phyloP scores from a whole-genome alignment of 108 stramenopile species.

The Nitzschia inconspicua region DNA sequence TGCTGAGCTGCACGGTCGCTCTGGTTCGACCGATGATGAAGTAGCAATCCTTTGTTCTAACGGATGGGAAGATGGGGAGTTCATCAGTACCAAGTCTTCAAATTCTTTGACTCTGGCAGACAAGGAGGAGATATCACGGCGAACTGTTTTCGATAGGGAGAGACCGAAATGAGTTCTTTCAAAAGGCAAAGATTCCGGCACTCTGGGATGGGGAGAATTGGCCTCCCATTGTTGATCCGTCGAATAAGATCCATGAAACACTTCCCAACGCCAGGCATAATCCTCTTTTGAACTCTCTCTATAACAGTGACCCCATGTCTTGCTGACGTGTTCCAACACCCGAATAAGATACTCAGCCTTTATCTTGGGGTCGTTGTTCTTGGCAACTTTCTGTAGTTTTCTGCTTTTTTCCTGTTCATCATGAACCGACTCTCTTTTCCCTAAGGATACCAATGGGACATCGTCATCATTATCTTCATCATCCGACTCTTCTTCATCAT shows the following conservation, averaged over 20 bases:
- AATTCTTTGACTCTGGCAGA: slow-evolving; percentile 2
- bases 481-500: slow-evolving; percentile 12
- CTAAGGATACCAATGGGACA: slow-evolving; percentile 10
- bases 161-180: slow-evolving; percentile 49
- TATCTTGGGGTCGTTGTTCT: slow-evolving; percentile 16
- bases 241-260: slow-evolving; percentile 45
- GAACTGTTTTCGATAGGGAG: not conserved
- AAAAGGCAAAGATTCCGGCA: slow-evolving; percentile 47
- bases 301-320: slow-evolving; percentile 75
- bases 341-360: slow-evolving; percentile 44
- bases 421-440: slow-evolving; percentile 15
- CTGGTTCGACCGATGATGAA: not conserved
- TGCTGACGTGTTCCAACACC: slow-evolving; percentile 57
- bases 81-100: slow-evolving; percentile 4
- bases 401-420: slow-evolving; percentile 7
- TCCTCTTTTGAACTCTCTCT: slow-evolving; percentile 65
- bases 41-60: not conserved
- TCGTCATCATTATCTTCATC: slow-evolving; percentile 48
- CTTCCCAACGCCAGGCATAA: slow-evolving; percentile 81
- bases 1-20: no score
- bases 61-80: slow-evolving; percentile 1
- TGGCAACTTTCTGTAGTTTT: slow-evolving; percentile 5
- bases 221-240: slow-evolving; percentile 31
- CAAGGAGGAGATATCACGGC: not conserved
- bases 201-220: slow-evolving; percentile 60